Conservation (phyloP, 805 yeast genomes). For the Metschnikowia bowlesiae region DNA sequence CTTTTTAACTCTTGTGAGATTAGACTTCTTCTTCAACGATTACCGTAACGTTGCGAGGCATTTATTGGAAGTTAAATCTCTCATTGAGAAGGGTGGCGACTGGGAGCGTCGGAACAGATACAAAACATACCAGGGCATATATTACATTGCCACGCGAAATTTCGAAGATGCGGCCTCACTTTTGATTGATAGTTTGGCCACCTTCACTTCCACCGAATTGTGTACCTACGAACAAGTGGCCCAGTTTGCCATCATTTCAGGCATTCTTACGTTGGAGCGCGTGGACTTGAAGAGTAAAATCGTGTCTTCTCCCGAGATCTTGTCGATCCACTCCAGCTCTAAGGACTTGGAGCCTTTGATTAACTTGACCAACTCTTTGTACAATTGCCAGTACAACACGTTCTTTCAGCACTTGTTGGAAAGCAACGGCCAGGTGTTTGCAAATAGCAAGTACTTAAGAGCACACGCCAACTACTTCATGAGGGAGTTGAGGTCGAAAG, state of each 20-base stretch:
- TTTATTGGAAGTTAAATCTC: slow-evolving; percentile 63
- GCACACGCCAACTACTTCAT: slow-evolving; percentile 80
- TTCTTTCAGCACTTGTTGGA: slow-evolving; percentile 74
- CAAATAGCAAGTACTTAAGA: slow-evolving; percentile 58
- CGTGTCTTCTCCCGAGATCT: slow-evolving; percentile 90
- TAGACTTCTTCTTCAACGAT: slow-evolving; percentile 89
- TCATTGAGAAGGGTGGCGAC: slow-evolving; percentile 96
- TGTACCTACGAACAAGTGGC: slow-evolving; percentile 88
- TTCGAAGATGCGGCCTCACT: slow-evolving; percentile 81
- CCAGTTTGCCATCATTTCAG: slow-evolving; percentile 82
- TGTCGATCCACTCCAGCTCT: slow-evolving; percentile 70
- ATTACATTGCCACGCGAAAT: slow-evolving; percentile 77
- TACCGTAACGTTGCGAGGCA: slow-evolving; percentile 62
- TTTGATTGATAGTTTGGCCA: slow-evolving; percentile 86
- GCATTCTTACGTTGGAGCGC: slow-evolving; percentile 76
- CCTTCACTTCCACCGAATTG: slow-evolving; percentile 90
- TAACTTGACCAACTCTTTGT: slow-evolving; percentile 77
- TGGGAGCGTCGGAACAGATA: slow-evolving; percentile 97
- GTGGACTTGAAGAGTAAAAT: slow-evolving; percentile 78
- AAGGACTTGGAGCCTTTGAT: slow-evolving; percentile 74
- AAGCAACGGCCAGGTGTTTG: slow-evolving; percentile 67
- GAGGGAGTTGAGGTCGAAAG: slow-evolving; percentile 91
- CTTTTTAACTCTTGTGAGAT: slow-evolving; percentile 70
- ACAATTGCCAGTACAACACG: slow-evolving; percentile 79
- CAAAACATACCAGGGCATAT: slow-evolving; percentile 87